Evolutionary conservation across 345 rosid genomes (phyloP).

Genomic region (Zanthoxylum bungeanum): DNA sequence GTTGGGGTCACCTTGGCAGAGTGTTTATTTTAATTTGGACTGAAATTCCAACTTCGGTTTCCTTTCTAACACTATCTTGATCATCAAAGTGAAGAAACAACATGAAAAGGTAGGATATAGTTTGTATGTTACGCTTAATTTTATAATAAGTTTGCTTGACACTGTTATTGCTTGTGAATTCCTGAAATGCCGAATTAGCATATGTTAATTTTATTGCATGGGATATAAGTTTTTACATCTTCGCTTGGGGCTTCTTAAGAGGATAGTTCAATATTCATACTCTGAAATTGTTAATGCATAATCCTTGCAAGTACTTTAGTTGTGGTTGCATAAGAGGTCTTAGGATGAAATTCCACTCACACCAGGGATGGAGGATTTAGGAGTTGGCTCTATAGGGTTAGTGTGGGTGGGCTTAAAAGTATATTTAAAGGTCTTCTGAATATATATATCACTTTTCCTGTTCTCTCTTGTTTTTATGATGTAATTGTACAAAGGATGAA

Average conservation of each 20-base stretch:
- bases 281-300: not conserved
- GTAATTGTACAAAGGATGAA: not conserved
- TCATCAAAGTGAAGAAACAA: constrained; percentile 47
- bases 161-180: not conserved
- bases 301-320: not conserved
- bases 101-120: constrained; percentile 52
- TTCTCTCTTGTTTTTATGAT: not conserved
- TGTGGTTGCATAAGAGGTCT: not conserved
- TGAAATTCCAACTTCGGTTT: not conserved
- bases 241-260: not conserved
- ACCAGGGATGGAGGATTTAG: not conserved
- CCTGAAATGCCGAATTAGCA: not conserved
- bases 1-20: not conserved
- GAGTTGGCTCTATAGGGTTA: not conserved
- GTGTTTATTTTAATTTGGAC: not conserved
- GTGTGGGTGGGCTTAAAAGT: not conserved
- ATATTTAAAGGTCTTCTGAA: not conserved
- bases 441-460: not conserved
- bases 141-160: not conserved
- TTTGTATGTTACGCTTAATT: constrained; percentile 5
- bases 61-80: not conserved
- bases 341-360: not conserved
- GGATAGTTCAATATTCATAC: not conserved
- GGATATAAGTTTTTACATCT: not conserved
- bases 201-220: not conserved